Evolutionary conservation across 345 rosid genomes (phyloP).

Genomic region (Dimocarpus longan): DNA sequence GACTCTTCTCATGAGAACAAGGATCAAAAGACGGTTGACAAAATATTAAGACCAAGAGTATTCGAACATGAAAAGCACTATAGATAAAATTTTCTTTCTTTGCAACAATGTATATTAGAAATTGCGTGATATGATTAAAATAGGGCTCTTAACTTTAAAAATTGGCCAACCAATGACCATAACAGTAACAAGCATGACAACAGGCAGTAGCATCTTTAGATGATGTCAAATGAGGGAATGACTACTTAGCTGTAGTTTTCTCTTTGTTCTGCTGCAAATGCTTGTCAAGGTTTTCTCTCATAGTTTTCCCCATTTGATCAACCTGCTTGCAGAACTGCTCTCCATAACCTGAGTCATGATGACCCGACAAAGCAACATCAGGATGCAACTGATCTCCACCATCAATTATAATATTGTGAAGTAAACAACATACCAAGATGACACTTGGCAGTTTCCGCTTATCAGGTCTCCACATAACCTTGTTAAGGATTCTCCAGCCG

Average conservation of each 20-base stretch:
- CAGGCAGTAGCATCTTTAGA: background rate
- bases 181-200: background rate
- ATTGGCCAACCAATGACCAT: background rate
- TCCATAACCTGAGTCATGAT: slow-evolving; percentile 73
- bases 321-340: slow-evolving; percentile 67
- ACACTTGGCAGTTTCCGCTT: slow-evolving; percentile 87
- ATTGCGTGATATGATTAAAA: background rate
- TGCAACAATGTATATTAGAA: background rate
- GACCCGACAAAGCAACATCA: slow-evolving; percentile 63
- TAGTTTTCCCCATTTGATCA: slow-evolving; percentile 54
- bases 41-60: background rate
- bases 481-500: slow-evolving; percentile 92
- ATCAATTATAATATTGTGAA: slow-evolving; percentile 84
- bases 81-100: background rate
- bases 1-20: background rate
- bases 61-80: background rate
- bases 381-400: slow-evolving; percentile 70
- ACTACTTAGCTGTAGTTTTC: slow-evolving; percentile 22
- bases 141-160: background rate
- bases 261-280: slow-evolving; percentile 41
- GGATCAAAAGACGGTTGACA: background rate
- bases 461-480: slow-evolving; percentile 98
- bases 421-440: slow-evolving; percentile 81
- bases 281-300: slow-evolving; percentile 60
- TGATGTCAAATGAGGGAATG: background rate